phyloP scores from a whole-genome alignment of 768 basidiomycete species.

The Solioccasus polychromus region DNA sequence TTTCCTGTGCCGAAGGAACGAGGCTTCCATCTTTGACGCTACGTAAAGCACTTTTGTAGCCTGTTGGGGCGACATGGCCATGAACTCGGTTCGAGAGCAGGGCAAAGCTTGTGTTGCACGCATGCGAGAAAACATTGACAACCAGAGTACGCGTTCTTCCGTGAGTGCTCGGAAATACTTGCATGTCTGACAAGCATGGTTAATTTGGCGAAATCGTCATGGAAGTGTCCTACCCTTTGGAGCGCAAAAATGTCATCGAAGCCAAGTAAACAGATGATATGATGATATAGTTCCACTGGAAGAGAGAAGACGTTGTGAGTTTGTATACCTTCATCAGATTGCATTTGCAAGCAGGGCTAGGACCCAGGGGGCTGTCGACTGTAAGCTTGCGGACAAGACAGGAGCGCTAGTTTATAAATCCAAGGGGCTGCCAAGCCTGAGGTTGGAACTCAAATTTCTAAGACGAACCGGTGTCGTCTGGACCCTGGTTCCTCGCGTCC shows the following conservation, averaged over 20 bases:
- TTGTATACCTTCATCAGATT: not conserved
- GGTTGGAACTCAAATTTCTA: no score
- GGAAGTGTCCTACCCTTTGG: no score
- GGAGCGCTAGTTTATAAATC: no score
- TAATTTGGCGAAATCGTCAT: no score
- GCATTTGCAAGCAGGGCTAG: not conserved
- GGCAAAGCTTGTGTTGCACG: not conserved
- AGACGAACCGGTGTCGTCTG: no score
- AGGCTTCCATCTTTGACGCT: not conserved
- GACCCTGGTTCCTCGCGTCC: no score
- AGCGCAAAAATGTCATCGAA: slow-evolving; percentile 16
- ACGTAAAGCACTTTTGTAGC: not conserved
- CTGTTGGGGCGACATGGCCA: not conserved
- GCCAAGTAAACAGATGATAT: slow-evolving; percentile 13
- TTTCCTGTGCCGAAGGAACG: not conserved
- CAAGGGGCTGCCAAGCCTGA: no score
- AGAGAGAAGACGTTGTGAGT: not conserved
- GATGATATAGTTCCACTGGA: slow-evolving; percentile 18
- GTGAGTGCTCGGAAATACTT: not conserved
- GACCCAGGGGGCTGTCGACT: no score
- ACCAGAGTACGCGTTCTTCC: not conserved
- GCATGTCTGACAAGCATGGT: not conserved
- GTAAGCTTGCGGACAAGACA: no score
- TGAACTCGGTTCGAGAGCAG: not conserved
- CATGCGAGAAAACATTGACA: not conserved